These are phyloP conservation scores for Chaetomium globosum DNA, from an alignment of 2,329 filamentous ascomycete species.

Conservation along the genomic window DNA sequence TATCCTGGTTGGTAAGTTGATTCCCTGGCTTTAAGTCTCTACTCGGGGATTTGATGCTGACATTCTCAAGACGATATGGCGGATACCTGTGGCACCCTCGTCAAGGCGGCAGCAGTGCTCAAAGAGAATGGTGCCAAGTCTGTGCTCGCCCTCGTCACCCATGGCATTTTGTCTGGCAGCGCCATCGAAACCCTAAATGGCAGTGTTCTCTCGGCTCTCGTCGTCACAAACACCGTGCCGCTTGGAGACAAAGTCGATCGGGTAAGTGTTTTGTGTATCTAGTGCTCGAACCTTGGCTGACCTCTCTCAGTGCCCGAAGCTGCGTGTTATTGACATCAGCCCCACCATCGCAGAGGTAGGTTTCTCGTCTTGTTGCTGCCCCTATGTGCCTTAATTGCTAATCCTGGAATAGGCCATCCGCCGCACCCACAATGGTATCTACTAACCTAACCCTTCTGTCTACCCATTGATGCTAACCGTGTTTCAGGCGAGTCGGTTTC, in stretches of 20 bases:
- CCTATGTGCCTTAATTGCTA: neutral
- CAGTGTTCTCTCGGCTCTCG: constrained; percentile 71
- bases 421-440: constrained; percentile 53
- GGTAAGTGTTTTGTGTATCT: constrained; percentile 40
- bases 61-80: constrained; percentile 79
- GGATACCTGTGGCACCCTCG: constrained; percentile 72
- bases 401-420: constrained; percentile 57
- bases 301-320: constrained; percentile 58
- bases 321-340: constrained; percentile 90
- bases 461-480: constrained; percentile 17
- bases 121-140: constrained; percentile 83
- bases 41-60: neutral
- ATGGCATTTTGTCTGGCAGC: constrained; percentile 85
- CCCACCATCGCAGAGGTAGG: constrained; percentile 70
- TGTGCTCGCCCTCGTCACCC: constrained; percentile 93
- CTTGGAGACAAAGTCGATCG: constrained; percentile 72
- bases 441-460: neutral
- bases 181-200: constrained; percentile 83
- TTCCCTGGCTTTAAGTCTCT: neutral
- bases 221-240: constrained; percentile 89
- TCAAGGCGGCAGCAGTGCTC: constrained; percentile 86
- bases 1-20: constrained; percentile 68
- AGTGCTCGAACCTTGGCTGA: constrained; percentile 11
- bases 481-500: constrained; percentile 65
- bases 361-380: neutral